Evolutionary conservation across 2,329 filamentous ascomycete genomes (phyloP).

Genomic region (Chrysosphaeria jannelii): DNA sequence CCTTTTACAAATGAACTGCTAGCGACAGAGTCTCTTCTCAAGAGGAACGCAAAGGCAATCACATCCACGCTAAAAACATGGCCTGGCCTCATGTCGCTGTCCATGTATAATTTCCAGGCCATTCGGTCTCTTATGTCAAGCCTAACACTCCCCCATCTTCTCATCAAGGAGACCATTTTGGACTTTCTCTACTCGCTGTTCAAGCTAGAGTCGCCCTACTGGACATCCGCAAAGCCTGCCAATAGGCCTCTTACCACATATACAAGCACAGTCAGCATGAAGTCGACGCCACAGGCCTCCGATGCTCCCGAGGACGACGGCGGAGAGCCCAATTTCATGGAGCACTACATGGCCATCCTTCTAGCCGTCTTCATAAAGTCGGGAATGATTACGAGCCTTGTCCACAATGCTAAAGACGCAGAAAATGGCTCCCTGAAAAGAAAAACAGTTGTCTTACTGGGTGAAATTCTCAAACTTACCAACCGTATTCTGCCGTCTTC

Average conservation of each 20-base stretch:
- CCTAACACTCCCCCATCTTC: constrained; percentile 23
- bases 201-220: constrained; percentile 74
- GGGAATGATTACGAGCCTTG: constrained; percentile 31
- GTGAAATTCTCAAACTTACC: constrained; percentile 70
- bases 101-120: constrained; percentile 65
- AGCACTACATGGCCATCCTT: constrained; percentile 77
- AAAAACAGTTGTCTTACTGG: constrained; percentile 71
- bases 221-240: constrained; percentile 86
- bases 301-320: constrained; percentile 28
- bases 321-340: constrained; percentile 57
- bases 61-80: constrained; percentile 75
- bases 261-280: constrained; percentile 65
- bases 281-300: constrained; percentile 16
- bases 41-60: constrained; percentile 78
- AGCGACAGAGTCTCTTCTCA: constrained; percentile 30
- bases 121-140: constrained; percentile 49
- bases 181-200: constrained; percentile 58
- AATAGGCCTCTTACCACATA: constrained; percentile 84
- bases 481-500: constrained; percentile 55
- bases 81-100: constrained; percentile 69
- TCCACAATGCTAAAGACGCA: constrained; percentile 35
- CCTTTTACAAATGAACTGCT: constrained; percentile 63
- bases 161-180: constrained; percentile 44
- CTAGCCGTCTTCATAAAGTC: constrained; percentile 62
- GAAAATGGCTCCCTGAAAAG: constrained; percentile 44